Evolutionary conservation across 2,329 filamentous ascomycete genomes (phyloP).

Genomic region (Coleophoma eucalyptorum): DNA sequence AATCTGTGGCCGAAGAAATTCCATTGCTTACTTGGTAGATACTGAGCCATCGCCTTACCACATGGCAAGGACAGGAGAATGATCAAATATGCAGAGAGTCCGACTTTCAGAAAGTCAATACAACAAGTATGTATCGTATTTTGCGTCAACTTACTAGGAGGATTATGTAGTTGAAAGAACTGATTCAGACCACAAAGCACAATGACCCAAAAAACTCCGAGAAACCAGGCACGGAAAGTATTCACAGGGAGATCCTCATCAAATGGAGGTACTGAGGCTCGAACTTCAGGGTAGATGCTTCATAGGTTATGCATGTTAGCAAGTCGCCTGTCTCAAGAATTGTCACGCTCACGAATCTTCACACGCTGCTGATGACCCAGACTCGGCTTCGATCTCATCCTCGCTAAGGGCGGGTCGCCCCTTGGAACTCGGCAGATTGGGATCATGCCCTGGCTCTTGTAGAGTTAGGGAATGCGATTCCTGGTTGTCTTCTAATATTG

Average conservation of each 20-base stretch:
- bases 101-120: slow-evolving; percentile 8
- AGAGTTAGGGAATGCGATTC: too few species aligned
- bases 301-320: too few species aligned
- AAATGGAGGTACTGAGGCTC: background rate
- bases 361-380: too few species aligned
- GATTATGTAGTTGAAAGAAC: slow-evolving; percentile 3
- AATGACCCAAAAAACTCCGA: slow-evolving; percentile 39
- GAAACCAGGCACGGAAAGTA: slow-evolving; percentile 60
- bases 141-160: background rate
- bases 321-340: too few species aligned
- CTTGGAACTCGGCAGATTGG: too few species aligned
- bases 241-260: slow-evolving; percentile 53
- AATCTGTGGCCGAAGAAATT: slow-evolving; percentile 72
- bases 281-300: background rate
- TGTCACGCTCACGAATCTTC: too few species aligned
- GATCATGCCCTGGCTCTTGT: too few species aligned
- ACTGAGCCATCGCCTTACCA: slow-evolving; percentile 45
- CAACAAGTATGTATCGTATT: background rate
- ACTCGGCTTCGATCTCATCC: too few species aligned
- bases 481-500: too few species aligned
- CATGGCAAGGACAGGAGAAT: slow-evolving; percentile 26
- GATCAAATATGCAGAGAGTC: slow-evolving; percentile 2
- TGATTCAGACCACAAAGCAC: slow-evolving; percentile 4
- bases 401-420: too few species aligned
- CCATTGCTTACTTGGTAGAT: slow-evolving; percentile 3